Evolutionary conservation across 306 rosid species (phyloP), one percentile per base, ranked within the genome.

Genomic region (Glycine soja): DNA sequence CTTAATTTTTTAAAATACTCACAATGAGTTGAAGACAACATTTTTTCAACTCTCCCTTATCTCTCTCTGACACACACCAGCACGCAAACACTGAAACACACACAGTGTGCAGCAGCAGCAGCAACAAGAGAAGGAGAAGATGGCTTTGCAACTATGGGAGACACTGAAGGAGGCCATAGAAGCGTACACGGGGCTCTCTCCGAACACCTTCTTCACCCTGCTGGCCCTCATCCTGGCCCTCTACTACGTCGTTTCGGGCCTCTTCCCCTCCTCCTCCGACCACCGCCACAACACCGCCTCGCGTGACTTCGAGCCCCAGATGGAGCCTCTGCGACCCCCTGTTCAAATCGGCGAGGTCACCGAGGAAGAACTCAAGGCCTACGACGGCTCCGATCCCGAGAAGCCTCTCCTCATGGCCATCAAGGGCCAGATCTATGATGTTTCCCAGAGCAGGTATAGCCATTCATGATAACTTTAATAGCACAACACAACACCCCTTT

Each of bases 391-490:
- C 53, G 95, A 93, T 71, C 32, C 94, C 6, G 46, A 75, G 10
- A 93, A 95, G 82, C 97, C 98, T 15, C 72, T 95, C 70, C 99
- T 95, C 65, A 93, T 95, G 97, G 99, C 98, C 50, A 90, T 95
- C 86, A 93, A 95, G 94, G 88, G 96, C 50, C 97, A 93, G 99
- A 95, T 95, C 98, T 95, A 95, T 73, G 99, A 95, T 83, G 98
- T 95, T 19, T 89, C 99, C 2, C 97, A 86, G 80, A 84, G 99
- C 97, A 93, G 99, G 99, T 93, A 30, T 54, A 30, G 12, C 12
- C 11, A 8, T 34, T 19, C 0, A 14, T 52, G 6, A 52, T 52
- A 52, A 7, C 57, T 19, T 19, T 19, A 19, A 19, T 19, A 19
- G 24, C 24, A 19, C 24, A 19, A 19, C 24, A 19, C 24, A 19